phyloP scores from a whole-genome alignment of 176 grass and related monocot species.

The Avena sativa region DNA sequence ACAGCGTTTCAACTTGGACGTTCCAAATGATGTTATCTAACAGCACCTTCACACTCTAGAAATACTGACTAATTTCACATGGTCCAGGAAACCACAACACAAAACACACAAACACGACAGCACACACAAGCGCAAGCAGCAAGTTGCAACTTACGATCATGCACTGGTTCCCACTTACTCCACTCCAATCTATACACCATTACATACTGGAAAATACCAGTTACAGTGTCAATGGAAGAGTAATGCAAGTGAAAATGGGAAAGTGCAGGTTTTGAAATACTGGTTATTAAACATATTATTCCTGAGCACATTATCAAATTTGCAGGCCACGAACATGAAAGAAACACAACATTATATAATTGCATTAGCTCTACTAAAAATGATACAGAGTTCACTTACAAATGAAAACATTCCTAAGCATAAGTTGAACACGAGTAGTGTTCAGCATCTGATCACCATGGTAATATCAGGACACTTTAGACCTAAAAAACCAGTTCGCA shows the following conservation, averaged over 20 bases:
- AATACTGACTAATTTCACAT: not conserved
- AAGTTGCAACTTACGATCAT: slow-evolving; percentile 1
- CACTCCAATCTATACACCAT: not conserved
- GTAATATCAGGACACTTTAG: too few relatives aligned
- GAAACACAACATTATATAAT: not conserved
- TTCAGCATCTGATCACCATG: too few relatives aligned
- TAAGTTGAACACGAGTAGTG: too few relatives aligned
- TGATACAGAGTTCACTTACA: too few relatives aligned
- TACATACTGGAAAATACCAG: not conserved
- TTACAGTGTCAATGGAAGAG: not conserved
- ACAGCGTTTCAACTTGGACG: not conserved
- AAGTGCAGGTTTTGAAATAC: slow-evolving; percentile 22
- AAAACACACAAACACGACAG: not conserved
- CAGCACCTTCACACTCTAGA: slow-evolving; percentile 21
- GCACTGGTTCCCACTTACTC: not conserved
- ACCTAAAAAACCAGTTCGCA: too few relatives aligned
- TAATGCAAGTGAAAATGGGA: not conserved
- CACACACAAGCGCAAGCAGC: not conserved
- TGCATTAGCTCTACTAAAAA: not conserved
- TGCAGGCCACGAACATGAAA: not conserved
- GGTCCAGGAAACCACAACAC: not conserved
- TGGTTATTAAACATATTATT: slow-evolving; percentile 1
- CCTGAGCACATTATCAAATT: slow-evolving; percentile 17
- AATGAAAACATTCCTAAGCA: too few relatives aligned
- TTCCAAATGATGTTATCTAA: not conserved